phyloP scores from a whole-genome alignment of 768 basidiomycete species.

The Psilocybe cyanescens region DNA sequence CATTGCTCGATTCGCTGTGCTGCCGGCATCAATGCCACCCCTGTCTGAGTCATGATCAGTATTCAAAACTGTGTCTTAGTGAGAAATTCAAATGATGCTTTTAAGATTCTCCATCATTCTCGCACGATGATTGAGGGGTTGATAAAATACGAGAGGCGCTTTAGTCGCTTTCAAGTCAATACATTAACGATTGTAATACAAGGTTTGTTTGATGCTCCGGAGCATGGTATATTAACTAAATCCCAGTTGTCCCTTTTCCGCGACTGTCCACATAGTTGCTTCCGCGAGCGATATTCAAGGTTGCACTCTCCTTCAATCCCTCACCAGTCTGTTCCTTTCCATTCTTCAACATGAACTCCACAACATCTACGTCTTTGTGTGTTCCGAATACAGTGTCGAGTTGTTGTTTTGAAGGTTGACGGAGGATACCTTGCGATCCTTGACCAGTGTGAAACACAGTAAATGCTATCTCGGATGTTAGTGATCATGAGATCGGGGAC shows the following conservation, averaged over 20 bases:
- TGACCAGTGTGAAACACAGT: slow-evolving; percentile 70
- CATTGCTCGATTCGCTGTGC: too few species aligned
- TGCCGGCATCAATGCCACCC: slow-evolving; percentile 7
- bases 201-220: not conserved
- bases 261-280: slow-evolving; percentile 25
- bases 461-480: slow-evolving; percentile 54
- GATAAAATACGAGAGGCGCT: not conserved
- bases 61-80: not conserved
- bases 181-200: slow-evolving; percentile 8
- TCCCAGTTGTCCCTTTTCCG: not conserved
- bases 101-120: not conserved
- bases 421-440: slow-evolving; percentile 78
- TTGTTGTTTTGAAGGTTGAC: slow-evolving; percentile 80
- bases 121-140: not conserved
- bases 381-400: slow-evolving; percentile 76
- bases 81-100: too few species aligned
- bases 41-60: not conserved
- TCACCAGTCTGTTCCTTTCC: slow-evolving; percentile 64
- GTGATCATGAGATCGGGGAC: not conserved
- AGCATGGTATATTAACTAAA: not conserved
- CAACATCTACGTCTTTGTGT: slow-evolving; percentile 65
- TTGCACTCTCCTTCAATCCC: slow-evolving; percentile 31
- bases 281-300: slow-evolving; percentile 31
- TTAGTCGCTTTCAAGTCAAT: not conserved
- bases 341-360: slow-evolving; percentile 60